Conservation (phyloP, 768 basidiomycete species). For the Ephemerocybe angulata region DNA sequence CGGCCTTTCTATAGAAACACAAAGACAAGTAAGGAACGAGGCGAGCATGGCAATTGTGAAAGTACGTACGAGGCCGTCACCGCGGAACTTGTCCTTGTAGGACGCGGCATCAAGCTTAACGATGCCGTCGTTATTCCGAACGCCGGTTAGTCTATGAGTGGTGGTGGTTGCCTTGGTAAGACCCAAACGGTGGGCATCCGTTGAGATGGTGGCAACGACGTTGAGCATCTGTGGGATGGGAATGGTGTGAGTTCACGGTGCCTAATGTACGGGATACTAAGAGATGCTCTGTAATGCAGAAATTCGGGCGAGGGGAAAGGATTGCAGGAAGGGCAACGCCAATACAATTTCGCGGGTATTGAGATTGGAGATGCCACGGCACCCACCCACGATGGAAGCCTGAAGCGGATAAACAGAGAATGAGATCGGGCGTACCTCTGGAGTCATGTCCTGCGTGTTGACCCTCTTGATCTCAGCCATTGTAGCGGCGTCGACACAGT, state of each 20-base stretch:
- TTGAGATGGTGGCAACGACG: conserved; percentile 43
- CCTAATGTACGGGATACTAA: too few relatives aligned
- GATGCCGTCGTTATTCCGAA: conserved; percentile 12
- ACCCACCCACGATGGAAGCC: too few relatives aligned
- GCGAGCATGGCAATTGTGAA: too few relatives aligned
- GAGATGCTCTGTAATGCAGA: conserved; percentile 6
- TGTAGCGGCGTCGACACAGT: conserved; percentile 38
- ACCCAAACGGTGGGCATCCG: conserved; percentile 43
- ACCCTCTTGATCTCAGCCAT: conserved; percentile 43
- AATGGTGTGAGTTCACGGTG: too few relatives aligned
- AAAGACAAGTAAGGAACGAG: too few relatives aligned
- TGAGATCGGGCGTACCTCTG: conserved; percentile 37
- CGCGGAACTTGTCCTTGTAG: conserved; percentile 23
- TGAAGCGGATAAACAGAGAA: too few relatives aligned
- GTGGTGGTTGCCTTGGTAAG: conserved; percentile 42
- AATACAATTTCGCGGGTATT: too few relatives aligned
- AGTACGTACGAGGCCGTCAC: too few relatives aligned
- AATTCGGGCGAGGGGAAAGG: background rate
- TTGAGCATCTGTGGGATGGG: conserved; percentile 32
- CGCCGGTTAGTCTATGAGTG: conserved; percentile 37
- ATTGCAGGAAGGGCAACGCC: too few relatives aligned
- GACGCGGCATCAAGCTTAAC: conserved; percentile 5
- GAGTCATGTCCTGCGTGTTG: conserved; percentile 36
- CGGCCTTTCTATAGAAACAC: conserved; percentile 16
- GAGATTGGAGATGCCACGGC: too few relatives aligned